Conservation (phyloP, 139 green algal genomes). For the Diplosphaera chodatii region DNA sequence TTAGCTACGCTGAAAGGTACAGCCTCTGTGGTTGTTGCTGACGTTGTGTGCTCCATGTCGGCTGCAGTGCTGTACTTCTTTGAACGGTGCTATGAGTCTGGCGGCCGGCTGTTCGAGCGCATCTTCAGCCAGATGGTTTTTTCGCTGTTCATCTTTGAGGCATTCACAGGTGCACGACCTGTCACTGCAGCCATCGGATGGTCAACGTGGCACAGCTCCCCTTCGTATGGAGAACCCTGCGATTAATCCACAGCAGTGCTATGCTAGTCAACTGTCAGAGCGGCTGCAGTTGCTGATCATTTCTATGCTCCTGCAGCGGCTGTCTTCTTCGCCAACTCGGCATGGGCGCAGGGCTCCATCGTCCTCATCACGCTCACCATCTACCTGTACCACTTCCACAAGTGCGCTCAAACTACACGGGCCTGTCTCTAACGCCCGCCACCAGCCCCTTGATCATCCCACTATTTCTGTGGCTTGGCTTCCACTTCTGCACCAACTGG, state of each 20-base stretch:
- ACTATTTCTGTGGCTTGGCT: no score
- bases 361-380: conserved; percentile 53
- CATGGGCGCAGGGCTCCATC: conserved; percentile 37
- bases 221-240: no score
- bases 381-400: conserved; percentile 59
- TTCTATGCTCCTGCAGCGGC: neutral
- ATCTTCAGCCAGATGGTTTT: conserved; percentile 15
- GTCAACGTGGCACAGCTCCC: no score
- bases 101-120: conserved; percentile 10
- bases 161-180: conserved; percentile 19
- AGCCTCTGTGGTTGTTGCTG: no score
- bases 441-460: no score
- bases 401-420: no score
- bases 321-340: conserved; percentile 17
- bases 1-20: no score
- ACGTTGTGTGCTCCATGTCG: no score
- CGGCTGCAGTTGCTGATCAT: neutral
- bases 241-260: no score
- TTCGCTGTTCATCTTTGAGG: conserved; percentile 26
- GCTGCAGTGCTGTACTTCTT: conserved; percentile 31
- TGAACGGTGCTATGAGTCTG: conserved; percentile 22
- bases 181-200: no score
- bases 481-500: no score
- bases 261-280: neutral
- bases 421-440: no score